phyloP scores from a whole-genome alignment of 2,329 filamentous ascomycete species.

The Endoconidiophora polonica region DNA sequence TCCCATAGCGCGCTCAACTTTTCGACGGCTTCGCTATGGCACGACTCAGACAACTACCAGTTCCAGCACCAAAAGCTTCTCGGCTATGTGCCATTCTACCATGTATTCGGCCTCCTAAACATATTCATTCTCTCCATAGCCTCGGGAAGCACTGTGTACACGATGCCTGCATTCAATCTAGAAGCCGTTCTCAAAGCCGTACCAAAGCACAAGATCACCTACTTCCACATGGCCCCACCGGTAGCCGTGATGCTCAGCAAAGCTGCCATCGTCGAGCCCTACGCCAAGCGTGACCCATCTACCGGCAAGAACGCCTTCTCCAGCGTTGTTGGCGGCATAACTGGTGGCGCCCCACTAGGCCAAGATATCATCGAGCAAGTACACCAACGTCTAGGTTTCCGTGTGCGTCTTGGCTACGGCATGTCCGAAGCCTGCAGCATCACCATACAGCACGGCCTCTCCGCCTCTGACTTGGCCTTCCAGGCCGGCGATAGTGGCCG shows the following conservation, averaged over 20 bases:
- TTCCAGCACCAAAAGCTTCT: slow-evolving; percentile 27
- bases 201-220: slow-evolving; percentile 45
- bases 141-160: slow-evolving; percentile 41
- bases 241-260: slow-evolving; percentile 55
- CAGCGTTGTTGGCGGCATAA: slow-evolving; percentile 34
- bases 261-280: slow-evolving; percentile 47
- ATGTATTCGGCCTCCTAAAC: slow-evolving; percentile 42
- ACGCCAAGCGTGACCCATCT: slow-evolving; percentile 27
- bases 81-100: slow-evolving; percentile 55
- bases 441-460: slow-evolving; percentile 39
- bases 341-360: slow-evolving; percentile 48
- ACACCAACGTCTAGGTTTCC: slow-evolving; percentile 40
- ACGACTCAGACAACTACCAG: slow-evolving; percentile 30
- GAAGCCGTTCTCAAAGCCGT: slow-evolving; percentile 44
- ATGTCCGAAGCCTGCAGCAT: slow-evolving; percentile 59
- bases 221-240: slow-evolving; percentile 50
- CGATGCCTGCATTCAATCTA: slow-evolving; percentile 57
- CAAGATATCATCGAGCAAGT: slow-evolving; percentile 40
- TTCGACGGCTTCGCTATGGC: slow-evolving; percentile 32
- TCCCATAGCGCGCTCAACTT: slow-evolving; percentile 50
- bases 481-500: slow-evolving; percentile 43
- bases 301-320: slow-evolving; percentile 36
- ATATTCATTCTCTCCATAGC: slow-evolving; percentile 40
- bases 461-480: slow-evolving; percentile 27
- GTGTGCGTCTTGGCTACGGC: slow-evolving; percentile 47